Evolutionary conservation across 1,284 basidiomycete genomes (phyloP), one percentile per base, ranked within the genome.

Genomic region (Hortiboletus rubellus): DNA sequence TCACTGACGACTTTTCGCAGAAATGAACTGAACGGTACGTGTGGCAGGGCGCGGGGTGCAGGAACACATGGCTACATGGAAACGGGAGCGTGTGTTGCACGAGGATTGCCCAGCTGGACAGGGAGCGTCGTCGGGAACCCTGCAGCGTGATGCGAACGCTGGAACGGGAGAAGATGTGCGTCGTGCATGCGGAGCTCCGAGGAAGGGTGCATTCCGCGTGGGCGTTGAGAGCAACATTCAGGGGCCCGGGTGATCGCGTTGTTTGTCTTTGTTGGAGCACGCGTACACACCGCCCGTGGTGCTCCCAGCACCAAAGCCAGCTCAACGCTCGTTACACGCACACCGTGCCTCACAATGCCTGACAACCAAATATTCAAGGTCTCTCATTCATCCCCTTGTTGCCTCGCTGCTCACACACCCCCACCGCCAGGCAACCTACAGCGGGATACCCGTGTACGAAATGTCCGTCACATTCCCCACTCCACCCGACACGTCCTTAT

Each of bases 371-470:
- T 91, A 69, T 91, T 91, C 79, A 91, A 91, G 82, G 88, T 85
- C 60, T 66, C 69, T 37, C 42, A 17, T 58, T 59, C 58, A 33
- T 58, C 54, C 34, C 34, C 61, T 57, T 46, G 34, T 51, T 59
- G 52, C 60, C 50, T 57, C 45, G 0, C 43, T 18, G 7, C 49
- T 18, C 53, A 66, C 38, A 15, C 7, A 3, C 37, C 6, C 57
- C 61, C 62, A 56, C 64, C 52, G 34, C 7, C 66, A 92, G 90
- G 90, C 90, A 61, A 93, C 90, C 27, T 93, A 93, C 71, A 92
- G 91, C 74, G 91, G 90, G 54, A 91, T 93, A 63, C 90, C 90
- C 58, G 90, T 93, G 45, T 92, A 90, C 66, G 90, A 93, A 74
- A 92, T 92, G 90, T 92, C 70, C 65, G 87, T 77, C 37, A 22